Conservation (phyloP, 116 monocot species). For the Dioscorea cayenensis region DNA sequence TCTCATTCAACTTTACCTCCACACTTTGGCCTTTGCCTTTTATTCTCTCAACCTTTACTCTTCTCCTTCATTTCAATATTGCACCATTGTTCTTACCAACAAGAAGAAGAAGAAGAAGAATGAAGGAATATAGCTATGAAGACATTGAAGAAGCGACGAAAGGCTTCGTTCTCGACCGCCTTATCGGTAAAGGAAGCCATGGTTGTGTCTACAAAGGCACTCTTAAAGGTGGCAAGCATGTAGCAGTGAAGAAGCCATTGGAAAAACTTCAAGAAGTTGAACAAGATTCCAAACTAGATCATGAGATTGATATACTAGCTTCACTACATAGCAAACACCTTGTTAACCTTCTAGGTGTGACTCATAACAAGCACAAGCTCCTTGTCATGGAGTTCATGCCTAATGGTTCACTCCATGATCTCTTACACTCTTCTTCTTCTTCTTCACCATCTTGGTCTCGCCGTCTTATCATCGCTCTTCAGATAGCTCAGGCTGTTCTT, state of each 20-base stretch:
- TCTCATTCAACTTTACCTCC: not conserved
- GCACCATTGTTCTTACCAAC: conserved; percentile 2
- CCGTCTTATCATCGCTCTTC: conserved; percentile 9
- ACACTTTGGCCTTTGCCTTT: conserved; percentile 13
- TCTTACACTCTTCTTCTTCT: conserved; percentile 33
- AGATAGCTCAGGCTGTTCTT: conserved; percentile 5
- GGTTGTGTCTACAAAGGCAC: conserved; percentile 64
- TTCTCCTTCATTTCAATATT: not conserved
- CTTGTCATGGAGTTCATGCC: conserved; percentile 81
- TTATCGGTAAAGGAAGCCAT: conserved; percentile 93
- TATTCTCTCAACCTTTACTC: conserved; percentile 1
- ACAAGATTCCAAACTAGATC: conserved; percentile 34
- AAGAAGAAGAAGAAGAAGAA: conserved; percentile 2
- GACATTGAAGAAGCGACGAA: conserved; percentile 53
- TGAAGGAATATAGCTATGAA: conserved; percentile 62
- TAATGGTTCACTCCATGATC: conserved; percentile 67
- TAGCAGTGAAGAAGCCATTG: conserved; percentile 51
- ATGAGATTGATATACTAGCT: conserved; percentile 54
- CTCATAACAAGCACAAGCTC: conserved; percentile 9
- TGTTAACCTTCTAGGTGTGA: conserved; percentile 38
- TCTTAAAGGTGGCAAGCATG: conserved; percentile 22
- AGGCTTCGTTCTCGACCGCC: conserved; percentile 42
- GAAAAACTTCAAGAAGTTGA: not conserved
- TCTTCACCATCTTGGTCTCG: conserved; percentile 26
- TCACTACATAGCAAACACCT: conserved; percentile 26